Evolutionary conservation across 2,329 filamentous ascomycete species (phyloP).

Genomic region (Colletotrichum sp.): DNA sequence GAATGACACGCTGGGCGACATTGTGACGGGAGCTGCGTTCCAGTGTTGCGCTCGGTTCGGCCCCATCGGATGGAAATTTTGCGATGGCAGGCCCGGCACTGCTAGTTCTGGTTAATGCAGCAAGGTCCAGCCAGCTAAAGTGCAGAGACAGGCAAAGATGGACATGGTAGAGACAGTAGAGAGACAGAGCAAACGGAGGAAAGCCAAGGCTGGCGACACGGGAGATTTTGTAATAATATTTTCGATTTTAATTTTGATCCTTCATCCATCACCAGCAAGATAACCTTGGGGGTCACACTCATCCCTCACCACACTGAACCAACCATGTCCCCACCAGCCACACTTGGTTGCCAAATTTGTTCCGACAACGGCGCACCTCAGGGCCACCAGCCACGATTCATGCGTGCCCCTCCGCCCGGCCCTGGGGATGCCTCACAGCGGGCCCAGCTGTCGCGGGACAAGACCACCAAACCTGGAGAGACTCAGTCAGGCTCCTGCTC

Average conservation of each 20-base stretch:
- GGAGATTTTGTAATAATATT: neutral
- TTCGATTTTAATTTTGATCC: neutral
- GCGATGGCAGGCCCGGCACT: slow-evolving; percentile 1
- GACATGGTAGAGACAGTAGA: neutral
- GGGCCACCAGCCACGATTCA: slow-evolving; percentile 1
- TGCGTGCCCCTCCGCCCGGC: neutral
- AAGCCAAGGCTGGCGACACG: neutral
- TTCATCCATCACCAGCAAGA: neutral
- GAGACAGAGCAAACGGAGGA: neutral
- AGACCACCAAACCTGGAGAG: neutral
- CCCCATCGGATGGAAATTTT: slow-evolving; percentile 20
- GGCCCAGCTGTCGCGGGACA: neutral
- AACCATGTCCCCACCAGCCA: neutral
- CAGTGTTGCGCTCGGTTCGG: neutral
- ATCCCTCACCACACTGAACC: neutral
- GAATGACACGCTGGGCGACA: neutral
- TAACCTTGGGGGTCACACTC: neutral
- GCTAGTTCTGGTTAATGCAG: neutral
- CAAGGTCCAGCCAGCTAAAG: neutral
- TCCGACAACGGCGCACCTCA: neutral
- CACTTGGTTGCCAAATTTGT: neutral
- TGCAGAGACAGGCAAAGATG: neutral
- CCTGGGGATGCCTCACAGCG: neutral
- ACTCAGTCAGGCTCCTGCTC: neutral
- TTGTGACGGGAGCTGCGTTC: neutral